Conservation (phyloP, 129 eudicot genomes). For the Escallonia rubra region DNA sequence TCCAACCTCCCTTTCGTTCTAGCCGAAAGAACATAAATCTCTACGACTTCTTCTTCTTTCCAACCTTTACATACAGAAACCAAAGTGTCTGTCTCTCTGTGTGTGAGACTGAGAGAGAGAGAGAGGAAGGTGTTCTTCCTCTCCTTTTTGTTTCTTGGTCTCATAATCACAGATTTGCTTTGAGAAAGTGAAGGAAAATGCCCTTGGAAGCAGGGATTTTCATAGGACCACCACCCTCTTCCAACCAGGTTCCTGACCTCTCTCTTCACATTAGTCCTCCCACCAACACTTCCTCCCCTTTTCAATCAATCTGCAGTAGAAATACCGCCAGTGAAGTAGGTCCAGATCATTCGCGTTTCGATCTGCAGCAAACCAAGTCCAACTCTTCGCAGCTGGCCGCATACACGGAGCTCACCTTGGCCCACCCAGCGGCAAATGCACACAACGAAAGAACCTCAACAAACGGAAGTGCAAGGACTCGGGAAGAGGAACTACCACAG, state of each 20-base stretch:
- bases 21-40: no score
- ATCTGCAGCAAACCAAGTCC: no score
- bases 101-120: constrained; percentile 27
- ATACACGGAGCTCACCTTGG: constrained; percentile 56
- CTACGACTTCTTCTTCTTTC: constrained; percentile 10
- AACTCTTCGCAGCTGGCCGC: neutral
- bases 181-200: constrained; percentile 39
- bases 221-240: constrained; percentile 41
- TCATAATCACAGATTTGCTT: neutral
- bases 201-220: constrained; percentile 67
- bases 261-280: constrained; percentile 88
- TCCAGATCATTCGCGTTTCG: no score
- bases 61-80: neutral
- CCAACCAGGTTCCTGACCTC: constrained; percentile 73
- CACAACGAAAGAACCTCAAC: constrained; percentile 25
- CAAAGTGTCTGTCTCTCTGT: constrained; percentile 14
- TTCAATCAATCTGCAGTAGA: constrained; percentile 1
- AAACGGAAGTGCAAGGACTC: constrained; percentile 2
- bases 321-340: neutral
- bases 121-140: constrained; percentile 4
- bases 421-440: constrained; percentile 34
- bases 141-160: constrained; percentile 5
- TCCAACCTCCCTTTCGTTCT: no score
- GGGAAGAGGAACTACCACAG: neutral
- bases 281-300: constrained; percentile 20